phyloP scores from a whole-genome alignment of 2,329 filamentous ascomycete genomes.

The Penicillium olsonii region DNA sequence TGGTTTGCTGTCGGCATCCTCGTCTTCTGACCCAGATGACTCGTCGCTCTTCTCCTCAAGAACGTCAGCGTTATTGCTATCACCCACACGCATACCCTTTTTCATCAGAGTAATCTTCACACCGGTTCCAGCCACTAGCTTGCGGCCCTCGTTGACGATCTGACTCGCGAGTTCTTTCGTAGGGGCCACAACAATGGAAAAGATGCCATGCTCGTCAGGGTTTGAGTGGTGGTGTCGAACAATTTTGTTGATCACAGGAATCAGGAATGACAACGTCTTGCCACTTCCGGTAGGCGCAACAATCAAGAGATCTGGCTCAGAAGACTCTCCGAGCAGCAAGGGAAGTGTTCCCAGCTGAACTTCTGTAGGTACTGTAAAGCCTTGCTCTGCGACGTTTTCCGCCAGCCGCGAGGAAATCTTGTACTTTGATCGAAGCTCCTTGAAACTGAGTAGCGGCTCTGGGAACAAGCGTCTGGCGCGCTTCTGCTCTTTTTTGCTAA shows the following conservation, averaged over 20 bases:
- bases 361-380: constrained; percentile 85
- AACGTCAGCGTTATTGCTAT: constrained; percentile 42
- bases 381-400: constrained; percentile 79
- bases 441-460: constrained; percentile 76
- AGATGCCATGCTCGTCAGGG: constrained; percentile 59
- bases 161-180: constrained; percentile 81
- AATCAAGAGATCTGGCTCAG: constrained; percentile 73
- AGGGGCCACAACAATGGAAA: constrained; percentile 72
- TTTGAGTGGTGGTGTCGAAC: constrained; percentile 55
- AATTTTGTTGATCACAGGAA: constrained; percentile 80
- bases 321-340: constrained; percentile 61
- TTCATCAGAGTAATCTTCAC: constrained; percentile 79
- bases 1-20: constrained; percentile 26
- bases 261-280: constrained; percentile 90
- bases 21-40: constrained; percentile 41
- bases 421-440: constrained; percentile 69
- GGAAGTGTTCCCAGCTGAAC: constrained; percentile 88
- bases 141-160: constrained; percentile 79
- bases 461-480: constrained; percentile 66
- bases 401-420: constrained; percentile 72
- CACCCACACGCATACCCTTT: constrained; percentile 73
- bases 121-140: constrained; percentile 74
- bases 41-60: constrained; percentile 41
- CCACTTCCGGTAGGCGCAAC: constrained; percentile 95
- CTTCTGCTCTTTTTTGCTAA: constrained; percentile 53